These are phyloP conservation scores for Tetraselmis striata DNA, from an alignment of 139 green algal genomes.

Conservation along the genomic window DNA sequence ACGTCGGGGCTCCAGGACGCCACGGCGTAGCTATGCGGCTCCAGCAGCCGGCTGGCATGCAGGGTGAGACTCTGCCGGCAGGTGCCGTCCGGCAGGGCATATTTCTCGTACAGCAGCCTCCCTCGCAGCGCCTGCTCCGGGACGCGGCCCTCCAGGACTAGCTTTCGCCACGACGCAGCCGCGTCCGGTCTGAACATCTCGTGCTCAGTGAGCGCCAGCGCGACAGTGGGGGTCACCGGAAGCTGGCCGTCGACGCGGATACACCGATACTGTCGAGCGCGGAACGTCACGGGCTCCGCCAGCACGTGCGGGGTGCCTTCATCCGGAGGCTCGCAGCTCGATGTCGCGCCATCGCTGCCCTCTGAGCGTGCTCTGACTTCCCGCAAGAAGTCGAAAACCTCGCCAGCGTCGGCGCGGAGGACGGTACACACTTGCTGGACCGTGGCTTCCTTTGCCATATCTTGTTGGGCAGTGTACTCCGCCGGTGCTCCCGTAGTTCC, in stretches of 20 bases:
- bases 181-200: neutral
- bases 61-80: neutral
- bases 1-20: neutral
- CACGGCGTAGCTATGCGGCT: neutral
- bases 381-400: slow-evolving; percentile 23
- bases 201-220: neutral
- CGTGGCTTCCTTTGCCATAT: neutral
- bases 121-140: neutral
- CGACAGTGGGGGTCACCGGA: neutral
- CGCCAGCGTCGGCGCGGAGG: slow-evolving; percentile 61
- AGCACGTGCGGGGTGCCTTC: too few species aligned
- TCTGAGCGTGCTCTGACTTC: neutral
- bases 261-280: neutral
- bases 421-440: slow-evolving; percentile 43
- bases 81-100: neutral
- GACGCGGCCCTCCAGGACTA: neutral
- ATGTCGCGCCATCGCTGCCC: neutral
- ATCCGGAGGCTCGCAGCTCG: too few species aligned
- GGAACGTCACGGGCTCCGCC: too few species aligned
- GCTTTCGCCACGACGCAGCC: neutral
- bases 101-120: neutral
- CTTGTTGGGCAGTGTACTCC: too few species aligned
- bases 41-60: neutral
- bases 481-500: too few species aligned
- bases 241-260: neutral